Conservation (phyloP, 2,329 filamentous ascomycete species). For the Microcera coccophila region DNA sequence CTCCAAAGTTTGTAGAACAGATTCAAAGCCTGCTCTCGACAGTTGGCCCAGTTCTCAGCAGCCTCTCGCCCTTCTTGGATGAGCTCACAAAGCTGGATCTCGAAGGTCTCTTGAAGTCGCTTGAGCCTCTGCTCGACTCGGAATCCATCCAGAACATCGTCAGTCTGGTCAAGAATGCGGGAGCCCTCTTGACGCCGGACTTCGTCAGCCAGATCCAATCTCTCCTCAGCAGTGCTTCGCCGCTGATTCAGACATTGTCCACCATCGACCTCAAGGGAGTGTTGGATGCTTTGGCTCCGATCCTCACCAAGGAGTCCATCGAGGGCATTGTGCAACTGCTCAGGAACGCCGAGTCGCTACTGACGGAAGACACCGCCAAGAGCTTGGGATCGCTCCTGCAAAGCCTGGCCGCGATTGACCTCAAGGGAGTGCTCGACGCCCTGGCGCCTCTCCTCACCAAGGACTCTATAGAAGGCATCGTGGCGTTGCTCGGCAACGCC, state of each 20-base stretch:
- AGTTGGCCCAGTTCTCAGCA: slow-evolving; percentile 14
- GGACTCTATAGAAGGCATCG: slow-evolving; percentile 30
- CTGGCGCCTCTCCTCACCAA: slow-evolving; percentile 30
- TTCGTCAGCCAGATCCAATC: slow-evolving; percentile 23
- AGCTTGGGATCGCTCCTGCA: slow-evolving; percentile 22
- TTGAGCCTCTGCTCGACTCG: slow-evolving; percentile 24
- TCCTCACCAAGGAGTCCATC: slow-evolving; percentile 33
- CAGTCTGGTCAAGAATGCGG: slow-evolving; percentile 24
- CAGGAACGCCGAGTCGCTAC: slow-evolving; percentile 28
- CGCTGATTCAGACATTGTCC: slow-evolving; percentile 31
- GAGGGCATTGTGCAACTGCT: slow-evolving; percentile 31
- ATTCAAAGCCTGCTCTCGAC: slow-evolving; percentile 9
- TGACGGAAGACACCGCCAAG: slow-evolving; percentile 27
- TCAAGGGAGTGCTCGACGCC: slow-evolving; percentile 26
- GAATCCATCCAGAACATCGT: slow-evolving; percentile 27
- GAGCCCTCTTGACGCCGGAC: slow-evolving; percentile 18
- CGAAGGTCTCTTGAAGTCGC: slow-evolving; percentile 27
- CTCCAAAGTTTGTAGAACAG: slow-evolving; percentile 14
- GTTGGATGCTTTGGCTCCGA: slow-evolving; percentile 30
- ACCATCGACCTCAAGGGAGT: slow-evolving; percentile 33
- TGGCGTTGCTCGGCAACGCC: slow-evolving; percentile 34
- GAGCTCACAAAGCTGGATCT: slow-evolving; percentile 33
- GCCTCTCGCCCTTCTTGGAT: slow-evolving; percentile 24
- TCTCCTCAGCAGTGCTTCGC: slow-evolving; percentile 26
- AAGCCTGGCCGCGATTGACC: slow-evolving; percentile 28